Evolutionary conservation across 1,284 basidiomycete species (phyloP), one percentile per base, ranked within the genome.

Genomic region (Cryptococcus sp.): DNA sequence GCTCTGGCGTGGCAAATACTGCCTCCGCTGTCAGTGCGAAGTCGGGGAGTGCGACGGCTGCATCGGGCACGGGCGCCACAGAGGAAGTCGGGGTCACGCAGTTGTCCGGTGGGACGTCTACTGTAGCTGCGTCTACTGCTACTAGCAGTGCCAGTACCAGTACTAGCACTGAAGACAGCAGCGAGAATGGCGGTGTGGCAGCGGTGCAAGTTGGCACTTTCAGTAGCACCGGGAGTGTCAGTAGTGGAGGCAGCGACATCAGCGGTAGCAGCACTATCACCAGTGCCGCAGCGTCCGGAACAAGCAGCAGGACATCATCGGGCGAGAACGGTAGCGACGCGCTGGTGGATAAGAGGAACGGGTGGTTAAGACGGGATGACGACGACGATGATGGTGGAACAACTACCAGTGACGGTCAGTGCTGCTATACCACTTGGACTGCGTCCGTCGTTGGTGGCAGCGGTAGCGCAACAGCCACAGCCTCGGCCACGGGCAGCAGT

Each of bases 381-480:
- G 46, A 17, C 27, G 41, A 57, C 30, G 57, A 54, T 16, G 64
- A 50, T 13, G 55, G 50, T 17, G 55, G 47, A 43, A 69, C 66
- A 5, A 61, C 54, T 13, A 69, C 65, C 20, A 68, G 55, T 45
- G 48, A 61, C 43, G 70, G 66, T 27, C 65, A 71, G 57, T 73
- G 71, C 48, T 73, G 71, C 55, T 69, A 57, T 39, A 73, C 71
- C 1, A 73, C 69, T 22, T 73, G 65, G 64, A 70, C 69, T 30
- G 66, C 69, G 3, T 57, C 62, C 8, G 53, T 69, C 13, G 50
- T 69, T 16, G 64, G 66, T 35, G 27, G 27, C 4, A 30, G 27
- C 27, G 27, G 27, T 20, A 62, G 62, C 15, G 52, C 55, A 16
- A 1, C 40, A 40, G n/a, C 55, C 17, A 52, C 35, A 1, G 17